phyloP scores from a whole-genome alignment of 805 yeast species.

The Candida ficus region DNA sequence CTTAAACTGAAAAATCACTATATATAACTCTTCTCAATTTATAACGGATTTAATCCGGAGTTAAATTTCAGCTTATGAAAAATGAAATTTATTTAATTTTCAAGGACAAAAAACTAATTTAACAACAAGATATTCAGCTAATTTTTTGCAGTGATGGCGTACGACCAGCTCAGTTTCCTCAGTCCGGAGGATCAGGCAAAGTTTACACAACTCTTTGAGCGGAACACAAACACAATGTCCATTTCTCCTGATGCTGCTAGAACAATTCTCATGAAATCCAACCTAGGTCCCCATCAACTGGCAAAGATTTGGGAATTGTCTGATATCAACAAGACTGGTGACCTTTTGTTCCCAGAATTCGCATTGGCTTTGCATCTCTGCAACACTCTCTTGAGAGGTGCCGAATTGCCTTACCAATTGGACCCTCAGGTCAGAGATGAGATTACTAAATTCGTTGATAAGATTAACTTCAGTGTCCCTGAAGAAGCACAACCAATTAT shows the following conservation, averaged over 20 bases:
- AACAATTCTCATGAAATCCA: conserved; percentile 73
- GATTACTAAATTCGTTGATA: conserved; percentile 81
- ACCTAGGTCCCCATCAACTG: conserved; percentile 63
- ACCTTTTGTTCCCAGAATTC: conserved; percentile 87
- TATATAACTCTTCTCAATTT: too few relatives aligned
- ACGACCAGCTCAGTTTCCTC: conserved; percentile 41
- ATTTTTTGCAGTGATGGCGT: background rate
- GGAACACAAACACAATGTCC: conserved; percentile 57
- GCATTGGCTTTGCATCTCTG: conserved; percentile 88
- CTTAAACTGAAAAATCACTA: too few relatives aligned
- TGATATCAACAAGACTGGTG: conserved; percentile 83
- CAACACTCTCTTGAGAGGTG: conserved; percentile 70
- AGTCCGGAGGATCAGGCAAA: conserved; percentile 80
- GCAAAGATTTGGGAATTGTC: conserved; percentile 89
- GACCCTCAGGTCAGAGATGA: conserved; percentile 75
- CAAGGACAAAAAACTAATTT: background rate
- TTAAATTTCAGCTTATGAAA: background rate
- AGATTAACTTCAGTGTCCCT: conserved; percentile 72
- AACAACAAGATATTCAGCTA: too few relatives aligned
- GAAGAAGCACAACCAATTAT: conserved; percentile 33
- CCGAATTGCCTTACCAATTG: conserved; percentile 63
- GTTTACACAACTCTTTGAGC: conserved; percentile 74
- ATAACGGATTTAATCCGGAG: background rate
- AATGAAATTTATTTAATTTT: background rate
- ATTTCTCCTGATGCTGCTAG: conserved; percentile 73